Percentiles rank a stretch among this genome's conserved stretches.
Evolutionary conservation across 371 early-diverging fungal genomes (phyloP).

Genomic region (Syncephalastrum monosporum): DNA sequence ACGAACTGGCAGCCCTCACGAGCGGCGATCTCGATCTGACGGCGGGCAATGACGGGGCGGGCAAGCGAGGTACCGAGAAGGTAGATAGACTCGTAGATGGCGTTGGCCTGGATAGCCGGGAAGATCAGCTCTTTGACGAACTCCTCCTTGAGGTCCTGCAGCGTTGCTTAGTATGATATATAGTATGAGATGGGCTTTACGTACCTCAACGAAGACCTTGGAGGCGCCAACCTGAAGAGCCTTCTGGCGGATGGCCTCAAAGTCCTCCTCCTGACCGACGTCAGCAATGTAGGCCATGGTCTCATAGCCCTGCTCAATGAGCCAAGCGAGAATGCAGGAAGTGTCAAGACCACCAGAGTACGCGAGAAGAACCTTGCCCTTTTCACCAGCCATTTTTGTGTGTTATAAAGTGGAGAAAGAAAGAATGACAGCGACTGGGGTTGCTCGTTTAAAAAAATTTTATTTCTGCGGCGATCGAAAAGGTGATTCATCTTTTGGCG

Average conservation of each 20-base stretch:
- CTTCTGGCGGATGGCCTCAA: conserved; percentile 90
- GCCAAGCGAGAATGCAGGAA: conserved; percentile 96
- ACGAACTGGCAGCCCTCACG: conserved; percentile 91
- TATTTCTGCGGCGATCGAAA: no score
- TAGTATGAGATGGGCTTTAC: background rate
- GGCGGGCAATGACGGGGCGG: conserved; percentile 92
- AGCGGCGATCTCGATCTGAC: conserved; percentile 90
- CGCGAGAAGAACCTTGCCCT: conserved; percentile 91
- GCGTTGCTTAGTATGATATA: background rate
- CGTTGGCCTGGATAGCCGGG: conserved; percentile 94
- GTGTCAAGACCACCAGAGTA: conserved; percentile 99
- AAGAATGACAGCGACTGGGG: no score
- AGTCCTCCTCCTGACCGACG: conserved; percentile 98
- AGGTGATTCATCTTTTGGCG: no score
- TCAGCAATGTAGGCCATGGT: conserved; percentile 96
- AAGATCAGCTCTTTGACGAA: conserved; percentile 92
- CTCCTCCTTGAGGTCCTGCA: conserved; percentile 84
- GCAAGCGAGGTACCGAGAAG: conserved; percentile 96
- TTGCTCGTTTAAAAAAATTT: no score
- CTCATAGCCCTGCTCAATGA: conserved; percentile 96
- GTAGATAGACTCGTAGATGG: conserved; percentile 93
- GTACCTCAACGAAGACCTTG: conserved; percentile 92
- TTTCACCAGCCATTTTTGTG: conserved; percentile 48
- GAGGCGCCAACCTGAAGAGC: conserved; percentile 91
- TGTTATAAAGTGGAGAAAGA: background rate